A percentile compares a stretch with the other conserved stretches of the same genome.
These are phyloP conservation scores for Cinnamomum chago DNA, from an alignment of 164 flowering plant species.

Conservation along the genomic window DNA sequence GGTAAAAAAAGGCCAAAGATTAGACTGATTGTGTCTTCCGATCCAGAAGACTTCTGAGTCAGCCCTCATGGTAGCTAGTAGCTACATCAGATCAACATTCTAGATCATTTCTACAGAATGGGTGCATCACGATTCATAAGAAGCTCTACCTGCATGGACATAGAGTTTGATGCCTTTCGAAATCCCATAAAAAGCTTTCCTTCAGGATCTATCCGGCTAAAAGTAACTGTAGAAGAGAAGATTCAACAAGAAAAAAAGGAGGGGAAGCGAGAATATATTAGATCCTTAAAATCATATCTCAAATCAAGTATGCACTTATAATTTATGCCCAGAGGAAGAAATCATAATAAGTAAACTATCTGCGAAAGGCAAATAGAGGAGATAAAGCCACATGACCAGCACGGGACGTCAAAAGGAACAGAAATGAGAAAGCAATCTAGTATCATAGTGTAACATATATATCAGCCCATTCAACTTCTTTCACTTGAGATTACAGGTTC, in stretches of 20 bases:
- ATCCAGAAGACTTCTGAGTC: background rate
- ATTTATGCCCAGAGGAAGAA: constrained; percentile 1
- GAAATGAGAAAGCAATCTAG: too few relatives aligned
- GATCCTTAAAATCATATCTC: background rate
- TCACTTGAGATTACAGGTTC: too few relatives aligned
- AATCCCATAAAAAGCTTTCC: constrained; percentile 90
- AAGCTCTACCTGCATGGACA: constrained; percentile 38
- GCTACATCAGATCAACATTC: background rate
- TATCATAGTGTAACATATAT: too few relatives aligned
- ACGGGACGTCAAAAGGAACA: background rate
- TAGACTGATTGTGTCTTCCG: background rate
- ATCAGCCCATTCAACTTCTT: too few relatives aligned
- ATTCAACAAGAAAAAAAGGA: background rate
- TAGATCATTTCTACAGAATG: background rate
- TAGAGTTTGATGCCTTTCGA: constrained; percentile 65
- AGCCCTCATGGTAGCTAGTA: background rate
- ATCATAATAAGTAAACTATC: background rate
- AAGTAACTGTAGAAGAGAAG: constrained; percentile 56
- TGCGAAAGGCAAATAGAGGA: background rate
- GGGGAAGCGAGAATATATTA: background rate
- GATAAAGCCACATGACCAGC: background rate
- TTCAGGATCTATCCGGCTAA: constrained; percentile 89
- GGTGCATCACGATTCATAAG: background rate
- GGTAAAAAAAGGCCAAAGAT: background rate
- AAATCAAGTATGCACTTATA: background rate